Evolutionary conservation across 2,329 filamentous ascomycete species (phyloP).

Genomic region (Verticillium albo-atrum): DNA sequence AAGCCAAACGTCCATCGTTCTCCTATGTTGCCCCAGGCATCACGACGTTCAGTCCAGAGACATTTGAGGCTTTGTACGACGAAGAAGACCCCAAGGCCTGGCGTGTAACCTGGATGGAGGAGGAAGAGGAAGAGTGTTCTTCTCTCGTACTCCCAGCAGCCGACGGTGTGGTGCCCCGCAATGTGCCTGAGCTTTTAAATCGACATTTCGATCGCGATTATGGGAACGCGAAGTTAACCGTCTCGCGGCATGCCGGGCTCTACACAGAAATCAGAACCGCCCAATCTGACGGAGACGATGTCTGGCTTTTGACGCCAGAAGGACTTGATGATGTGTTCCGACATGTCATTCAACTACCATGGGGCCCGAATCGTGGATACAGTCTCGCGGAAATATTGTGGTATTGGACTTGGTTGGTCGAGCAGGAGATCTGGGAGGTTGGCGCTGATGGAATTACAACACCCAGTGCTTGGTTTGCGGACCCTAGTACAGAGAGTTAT

Average conservation of each 20-base stretch:
- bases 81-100: constrained; percentile 32
- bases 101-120: constrained; percentile 8
- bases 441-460: background rate
- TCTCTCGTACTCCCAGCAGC: background rate
- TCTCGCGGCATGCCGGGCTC: background rate
- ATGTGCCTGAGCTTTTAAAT: background rate
- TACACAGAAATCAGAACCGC: background rate
- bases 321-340: background rate
- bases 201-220: background rate
- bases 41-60: background rate
- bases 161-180: background rate
- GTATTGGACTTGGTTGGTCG: background rate
- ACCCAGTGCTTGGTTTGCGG: background rate
- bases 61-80: constrained; percentile 21
- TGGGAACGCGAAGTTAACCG: background rate
- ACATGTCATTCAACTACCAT: background rate
- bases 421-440: background rate
- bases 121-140: background rate
- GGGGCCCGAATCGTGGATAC: background rate
- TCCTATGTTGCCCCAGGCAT: background rate
- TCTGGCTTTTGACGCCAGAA: background rate
- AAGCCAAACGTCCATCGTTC: background rate
- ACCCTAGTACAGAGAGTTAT: background rate
- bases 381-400: background rate
- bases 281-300: background rate